phyloP scores from a whole-genome alignment of 1,284 basidiomycete genomes.

The Melanopsichium pennsylvanicum region DNA sequence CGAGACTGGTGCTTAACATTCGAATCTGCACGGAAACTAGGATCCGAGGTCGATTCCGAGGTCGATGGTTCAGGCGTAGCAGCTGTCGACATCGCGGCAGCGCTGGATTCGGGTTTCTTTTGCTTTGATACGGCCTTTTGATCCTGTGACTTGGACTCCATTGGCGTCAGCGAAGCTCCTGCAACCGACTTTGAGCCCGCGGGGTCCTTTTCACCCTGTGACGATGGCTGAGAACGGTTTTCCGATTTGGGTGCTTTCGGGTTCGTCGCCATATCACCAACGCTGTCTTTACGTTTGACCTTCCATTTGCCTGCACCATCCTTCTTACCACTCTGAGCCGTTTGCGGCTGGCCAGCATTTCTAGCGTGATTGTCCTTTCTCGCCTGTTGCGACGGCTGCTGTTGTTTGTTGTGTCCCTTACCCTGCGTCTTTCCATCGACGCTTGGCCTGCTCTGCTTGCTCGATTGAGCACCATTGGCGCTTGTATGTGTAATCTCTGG shows the following conservation, averaged over 20 bases:
- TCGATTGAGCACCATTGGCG: too few species aligned
- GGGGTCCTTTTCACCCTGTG: neutral
- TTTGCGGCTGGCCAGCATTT: neutral
- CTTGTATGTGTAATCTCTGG: constrained; percentile 49
- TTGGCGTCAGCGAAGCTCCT: too few species aligned
- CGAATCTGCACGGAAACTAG: too few species aligned
- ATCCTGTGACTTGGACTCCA: neutral
- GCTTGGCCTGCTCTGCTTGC: too few species aligned
- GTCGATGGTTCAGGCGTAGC: neutral
- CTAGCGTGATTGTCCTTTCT: neutral
- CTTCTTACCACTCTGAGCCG: constrained; percentile 7
- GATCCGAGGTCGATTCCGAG: neutral
- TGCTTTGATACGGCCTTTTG: neutral
- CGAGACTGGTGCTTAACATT: constrained; percentile 3
- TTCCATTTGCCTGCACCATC: neutral
- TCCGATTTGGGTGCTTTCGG: constrained; percentile 1
- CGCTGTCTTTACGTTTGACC: constrained; percentile 2
- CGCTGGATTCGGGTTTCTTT: too few species aligned
- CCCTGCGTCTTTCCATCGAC: constrained; percentile 6
- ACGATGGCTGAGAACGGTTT: neutral
- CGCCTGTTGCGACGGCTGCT: constrained; percentile 12
- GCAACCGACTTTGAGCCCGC: neutral
- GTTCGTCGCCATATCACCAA: neutral
- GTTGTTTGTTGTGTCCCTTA: constrained; percentile 14
- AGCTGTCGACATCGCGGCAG: too few species aligned